Base-by-base conservation (phyloP, 2,329 filamentous ascomycete species). In the Colletotrichum kahawae region DNA sequence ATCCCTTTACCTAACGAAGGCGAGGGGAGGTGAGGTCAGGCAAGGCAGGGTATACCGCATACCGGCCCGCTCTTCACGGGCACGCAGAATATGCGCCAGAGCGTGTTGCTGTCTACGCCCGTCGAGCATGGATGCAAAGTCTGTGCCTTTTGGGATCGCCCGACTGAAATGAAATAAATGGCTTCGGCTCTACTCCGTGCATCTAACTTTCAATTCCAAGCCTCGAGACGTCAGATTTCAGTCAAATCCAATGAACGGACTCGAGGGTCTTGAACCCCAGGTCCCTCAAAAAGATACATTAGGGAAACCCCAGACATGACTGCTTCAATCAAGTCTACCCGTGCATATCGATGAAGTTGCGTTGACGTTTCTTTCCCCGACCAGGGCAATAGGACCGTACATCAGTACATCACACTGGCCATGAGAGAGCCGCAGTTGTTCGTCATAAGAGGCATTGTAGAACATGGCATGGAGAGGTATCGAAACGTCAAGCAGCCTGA, bases 21-120 rank as follows among this genome's bases (percentile, higher is more conserved):
- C 38, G 38, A 43, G 38, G 38, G n/a, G 38, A 43, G 38, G 34
- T 36, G 14, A 36, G 34, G 38, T 18, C 10, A 43, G 38, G 38
- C 38, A 31, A 31, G 29, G 29, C 29, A 43, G 38, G 56, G 54
- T 57, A 59, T 18, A 24, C 51, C 9, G 38, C n/a, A 43, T n/a
- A 34, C 63, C 67, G 64, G 54, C 31, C 43, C 38, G 21, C 70
- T n/a, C 33, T 69, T 66, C 43, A 62, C 31, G 34, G 34, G 29
- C 51, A 51, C 31, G 36, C 48, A 70, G 67, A 74, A 31, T 74
- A 67, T 74, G 38, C 67, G 65, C 31, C 67, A 65, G 67, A 66
- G 51, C 71, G 51, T 54, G 36, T 36, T 24, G 59, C 51, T 31
- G 18, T 24, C 43, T 14, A 27, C 36, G 18, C 21, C 34, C 27